Evolutionary conservation across 495 filamentous ascomycete species (phyloP).

Genomic region (Astrothelium macrocarpum): DNA sequence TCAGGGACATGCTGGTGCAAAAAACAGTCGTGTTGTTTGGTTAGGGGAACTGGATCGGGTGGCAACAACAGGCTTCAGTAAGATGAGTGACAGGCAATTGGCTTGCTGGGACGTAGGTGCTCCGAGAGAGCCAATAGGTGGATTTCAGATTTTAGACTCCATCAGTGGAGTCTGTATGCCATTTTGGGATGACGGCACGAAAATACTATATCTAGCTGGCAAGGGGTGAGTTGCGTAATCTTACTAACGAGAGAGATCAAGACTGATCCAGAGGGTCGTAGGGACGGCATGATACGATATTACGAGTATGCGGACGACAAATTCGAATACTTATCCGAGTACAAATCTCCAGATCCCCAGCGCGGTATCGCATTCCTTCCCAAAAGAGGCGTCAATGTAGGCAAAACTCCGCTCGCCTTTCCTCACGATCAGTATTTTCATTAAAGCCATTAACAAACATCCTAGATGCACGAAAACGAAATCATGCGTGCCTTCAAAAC

Average conservation of each 20-base stretch:
- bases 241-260: constrained; percentile 7
- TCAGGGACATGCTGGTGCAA: constrained; percentile 79
- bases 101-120: constrained; percentile 88
- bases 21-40: constrained; percentile 94
- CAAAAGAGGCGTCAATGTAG: constrained; percentile 81
- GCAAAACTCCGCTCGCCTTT: constrained; percentile 18
- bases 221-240: constrained; percentile 61
- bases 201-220: constrained; percentile 86
- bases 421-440: not conserved
- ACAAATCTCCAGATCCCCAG: constrained; percentile 91
- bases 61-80: constrained; percentile 92
- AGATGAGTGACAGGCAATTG: constrained; percentile 95
- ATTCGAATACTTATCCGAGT: constrained; percentile 90
- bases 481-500: constrained; percentile 95
- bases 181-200: constrained; percentile 96
- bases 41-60: constrained; percentile 91
- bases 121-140: constrained; percentile 70
- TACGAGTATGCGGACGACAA: constrained; percentile 96
- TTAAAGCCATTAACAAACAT: constrained; percentile 19
- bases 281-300: constrained; percentile 97
- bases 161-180: constrained; percentile 98
- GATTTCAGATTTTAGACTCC: constrained; percentile 78
- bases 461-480: constrained; percentile 82
- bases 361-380: constrained; percentile 91
- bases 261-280: constrained; percentile 26